Conservation (phyloP, 2,329 filamentous ascomycete species). For the Sporothrix inflata region DNA sequence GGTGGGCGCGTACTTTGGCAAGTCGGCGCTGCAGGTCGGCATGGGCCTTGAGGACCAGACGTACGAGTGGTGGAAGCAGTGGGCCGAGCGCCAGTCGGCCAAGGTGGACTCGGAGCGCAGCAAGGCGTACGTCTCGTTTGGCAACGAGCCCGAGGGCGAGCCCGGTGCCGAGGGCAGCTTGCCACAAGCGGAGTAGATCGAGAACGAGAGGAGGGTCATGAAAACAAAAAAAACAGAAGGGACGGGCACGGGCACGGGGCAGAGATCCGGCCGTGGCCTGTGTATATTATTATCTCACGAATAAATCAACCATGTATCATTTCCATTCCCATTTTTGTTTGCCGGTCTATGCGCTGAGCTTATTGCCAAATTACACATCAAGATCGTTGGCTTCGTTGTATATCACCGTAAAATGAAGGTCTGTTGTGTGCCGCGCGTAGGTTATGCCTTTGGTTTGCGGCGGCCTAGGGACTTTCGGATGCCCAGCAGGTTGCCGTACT, state of each 20-base stretch:
- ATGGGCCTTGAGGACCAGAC: slow-evolving; percentile 79
- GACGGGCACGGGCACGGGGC: not conserved
- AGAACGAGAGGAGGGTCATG: not conserved
- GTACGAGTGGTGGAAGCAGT: slow-evolving; percentile 83
- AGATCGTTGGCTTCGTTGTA: not conserved
- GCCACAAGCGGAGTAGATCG: not conserved
- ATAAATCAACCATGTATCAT: slow-evolving; percentile 1
- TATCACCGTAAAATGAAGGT: not conserved
- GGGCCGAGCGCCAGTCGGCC: slow-evolving; percentile 62
- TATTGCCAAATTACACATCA: not conserved
- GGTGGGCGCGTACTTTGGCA: slow-evolving; percentile 88
- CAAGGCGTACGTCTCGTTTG: slow-evolving; percentile 50
- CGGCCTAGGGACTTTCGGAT: slow-evolving; percentile 36
- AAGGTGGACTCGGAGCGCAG: slow-evolving; percentile 47
- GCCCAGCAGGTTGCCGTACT: slow-evolving; percentile 34
- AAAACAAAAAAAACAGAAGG: not conserved
- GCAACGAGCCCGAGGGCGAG: slow-evolving; percentile 38
- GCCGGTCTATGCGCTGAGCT: not conserved
- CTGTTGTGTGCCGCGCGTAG: not conserved
- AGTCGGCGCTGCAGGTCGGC: slow-evolving; percentile 71
- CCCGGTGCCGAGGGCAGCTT: not conserved
- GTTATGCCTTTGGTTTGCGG: not conserved
- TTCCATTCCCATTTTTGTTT: not conserved
- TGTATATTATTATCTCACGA: slow-evolving; percentile 28
- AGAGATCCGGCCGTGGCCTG: slow-evolving; percentile 16